Evolutionary conservation across 2,329 filamentous ascomycete genomes (phyloP), one percentile per base, ranked within the genome.

Genomic region (Fusarium pseudonygamai): DNA sequence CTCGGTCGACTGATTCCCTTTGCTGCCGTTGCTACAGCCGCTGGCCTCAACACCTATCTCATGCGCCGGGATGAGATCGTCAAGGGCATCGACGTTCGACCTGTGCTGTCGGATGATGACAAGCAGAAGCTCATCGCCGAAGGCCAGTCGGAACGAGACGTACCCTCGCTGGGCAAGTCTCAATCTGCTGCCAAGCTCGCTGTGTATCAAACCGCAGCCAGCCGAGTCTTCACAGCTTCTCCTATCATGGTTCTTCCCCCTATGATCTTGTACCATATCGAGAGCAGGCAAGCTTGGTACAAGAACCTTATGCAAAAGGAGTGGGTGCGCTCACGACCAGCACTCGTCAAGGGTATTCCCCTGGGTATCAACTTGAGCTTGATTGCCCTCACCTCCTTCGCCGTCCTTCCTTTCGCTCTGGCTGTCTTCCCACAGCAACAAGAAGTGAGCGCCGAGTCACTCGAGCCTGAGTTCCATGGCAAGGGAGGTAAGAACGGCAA

Each of bases 31-130:
- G 96, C 96, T 36, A 93, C 91, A 67, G 96, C 96, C 8, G 95
- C 95, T 78, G 94, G 92, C 3, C 87, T 99, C 71, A 99, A 99
- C 83, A 96, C 98, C 32, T 97, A 98, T 84, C 89, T 99, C 62
- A 99, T 99, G 96, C 94, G 96, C 67, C 92, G 94, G 72, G 96
- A 98, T 83, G 96, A 99, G 85, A 98, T 99, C 78, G 89, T 93
- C 79, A 90, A 90, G 69, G 96, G 96, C 59, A 99, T 99, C 79
- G 94, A 98, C 82, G 91, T 99, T 42, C 98, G 92, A 82, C 95
- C 95, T 3, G 91, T 94, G 12, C 88, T 95, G 16, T 92, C 91
- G 5, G 91, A 91, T 9, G 87, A 87, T 22, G 91, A 95, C 80
- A 93, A 91, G 83, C 83, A 82, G 56, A 86, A 87, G 80, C 82